Conservation (phyloP, 192 early-diverging fungal genomes). For the Backusella tarrabulga region DNA sequence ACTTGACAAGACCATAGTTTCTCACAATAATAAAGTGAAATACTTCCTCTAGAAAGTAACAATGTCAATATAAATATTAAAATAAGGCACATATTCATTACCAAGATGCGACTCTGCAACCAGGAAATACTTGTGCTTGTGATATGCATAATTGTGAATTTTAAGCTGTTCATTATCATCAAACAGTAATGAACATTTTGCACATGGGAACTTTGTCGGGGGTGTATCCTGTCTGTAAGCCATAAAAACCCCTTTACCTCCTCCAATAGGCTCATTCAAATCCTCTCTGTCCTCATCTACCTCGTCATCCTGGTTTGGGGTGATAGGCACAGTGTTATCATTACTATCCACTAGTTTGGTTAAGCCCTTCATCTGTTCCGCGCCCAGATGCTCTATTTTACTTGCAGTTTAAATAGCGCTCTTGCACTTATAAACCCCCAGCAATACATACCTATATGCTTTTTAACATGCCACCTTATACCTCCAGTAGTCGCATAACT, state of each 20-base stretch:
- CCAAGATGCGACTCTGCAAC: neutral
- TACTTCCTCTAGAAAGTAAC: neutral
- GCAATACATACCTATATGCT: too few species aligned
- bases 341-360: too few species aligned
- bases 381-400: too few species aligned
- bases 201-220: neutral
- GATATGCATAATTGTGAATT: neutral
- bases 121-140: neutral
- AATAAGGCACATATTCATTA: neutral
- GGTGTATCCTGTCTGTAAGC: neutral
- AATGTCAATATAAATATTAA: neutral
- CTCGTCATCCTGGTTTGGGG: too few species aligned
- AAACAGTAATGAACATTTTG: neutral
- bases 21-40: neutral
- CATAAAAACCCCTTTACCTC: neutral
- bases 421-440: too few species aligned
- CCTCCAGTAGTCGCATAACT: too few species aligned
- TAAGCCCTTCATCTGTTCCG: too few species aligned
- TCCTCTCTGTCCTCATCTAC: neutral
- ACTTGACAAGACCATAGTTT: neutral
- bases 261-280: neutral
- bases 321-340: too few species aligned
- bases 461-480: too few species aligned
- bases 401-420: too few species aligned
- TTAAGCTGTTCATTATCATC: neutral